Evolutionary conservation across 176 grass and related monocot genomes (phyloP), one percentile per base, ranked within the genome.

Genomic region (Paspalum notatum): DNA sequence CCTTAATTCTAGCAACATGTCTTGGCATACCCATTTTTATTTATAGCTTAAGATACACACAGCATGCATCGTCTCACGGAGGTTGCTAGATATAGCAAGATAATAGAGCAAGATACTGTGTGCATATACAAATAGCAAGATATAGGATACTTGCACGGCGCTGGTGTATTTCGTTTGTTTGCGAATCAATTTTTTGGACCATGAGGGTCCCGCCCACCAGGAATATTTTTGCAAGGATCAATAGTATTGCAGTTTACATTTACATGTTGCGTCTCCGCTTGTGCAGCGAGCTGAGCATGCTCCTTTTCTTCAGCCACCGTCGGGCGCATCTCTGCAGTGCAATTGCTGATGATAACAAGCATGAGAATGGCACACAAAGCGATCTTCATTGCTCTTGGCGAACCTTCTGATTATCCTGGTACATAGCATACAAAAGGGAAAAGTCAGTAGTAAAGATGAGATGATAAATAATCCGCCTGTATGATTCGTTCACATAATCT

Each of bases 371-470:
- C 16, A 6, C 44, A 50, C 24, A 39, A 1, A 0, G 8, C 16
- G 39, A 64, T 37, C 59, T 78, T 78, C 59, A 78, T 77, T 49
- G 24, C 27, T 62, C 42, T 49, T 63, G 45, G 15, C 17, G 43
- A 63, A 27, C 8, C 57, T 17, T 25, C 47, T 27, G 58, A 62
- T 49, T 20, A 63, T 48, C 75, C 75, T 77, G 75, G 32, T 32
- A 32, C 3, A 37, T 17, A 12, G 43, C 58, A 64, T 15, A 42
- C 20, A 25, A 20, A 38, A 56, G 26, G 12, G 10, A 2, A 3
- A 74, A 41, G 3, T 8, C 49, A 40, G n/a, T 3, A 55, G 5
- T n/a, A n/a, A 8, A n/a, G n/a, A 55, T 21, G 27, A 14, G 5
- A 11, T 55, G 27, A 13, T 40, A 21, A n/a, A 38, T 0, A 18